Base-by-base conservation (phyloP, 2,329 filamentous ascomycete genomes). In the Sporothrix euskadiensis region DNA sequence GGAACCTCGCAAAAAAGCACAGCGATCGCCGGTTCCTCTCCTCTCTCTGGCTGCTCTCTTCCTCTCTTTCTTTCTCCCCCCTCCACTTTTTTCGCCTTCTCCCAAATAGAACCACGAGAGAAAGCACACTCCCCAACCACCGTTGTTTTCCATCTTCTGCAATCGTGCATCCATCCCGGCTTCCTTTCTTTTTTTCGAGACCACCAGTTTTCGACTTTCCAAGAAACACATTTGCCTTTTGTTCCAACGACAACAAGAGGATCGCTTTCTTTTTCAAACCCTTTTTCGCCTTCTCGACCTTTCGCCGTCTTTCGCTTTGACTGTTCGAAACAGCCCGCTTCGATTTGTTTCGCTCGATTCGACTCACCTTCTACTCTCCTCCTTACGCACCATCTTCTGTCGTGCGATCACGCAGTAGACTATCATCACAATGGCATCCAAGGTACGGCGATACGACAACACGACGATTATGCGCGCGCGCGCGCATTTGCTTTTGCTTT, bases 351-450 rank as follows among this genome's bases (percentile, higher is more conserved):
- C 30, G 26, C 47, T 54, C 47, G 30, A 52, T 22, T 54, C 65
- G 44, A 56, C 22, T 39, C 52, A 39, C 57, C 47, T 49, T 66
- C 30, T 47, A n/a, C n/a, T 71, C 54, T 54, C 35, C 52, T 16
- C 26, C n/a, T 35, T 39, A 35, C 26, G 32, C 47, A 16, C 16
- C n/a, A 30, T 49, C 41, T 14, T 68, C 47, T 39, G 66, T 32
- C 30, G 71, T 47, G 49, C 35, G 59, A 47, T 63, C 32, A 26
- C 54, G 54, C 52, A 59, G 30, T 26, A 59, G 44, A 63, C 49
- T 61, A 69, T 26, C 44, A 4, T 73, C 26, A 52, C 74, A 35
- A 75, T 75, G 74, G 74, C 74, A 71, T 69, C 74, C 69, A 75
- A 75, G 74, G 74, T 75, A 75, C 71, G 69, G 57, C 71, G 10